Evolutionary conservation across 305 asterid species (phyloP), one percentile per base, ranked within the genome.

Genomic region (Fraxinus paxiana): DNA sequence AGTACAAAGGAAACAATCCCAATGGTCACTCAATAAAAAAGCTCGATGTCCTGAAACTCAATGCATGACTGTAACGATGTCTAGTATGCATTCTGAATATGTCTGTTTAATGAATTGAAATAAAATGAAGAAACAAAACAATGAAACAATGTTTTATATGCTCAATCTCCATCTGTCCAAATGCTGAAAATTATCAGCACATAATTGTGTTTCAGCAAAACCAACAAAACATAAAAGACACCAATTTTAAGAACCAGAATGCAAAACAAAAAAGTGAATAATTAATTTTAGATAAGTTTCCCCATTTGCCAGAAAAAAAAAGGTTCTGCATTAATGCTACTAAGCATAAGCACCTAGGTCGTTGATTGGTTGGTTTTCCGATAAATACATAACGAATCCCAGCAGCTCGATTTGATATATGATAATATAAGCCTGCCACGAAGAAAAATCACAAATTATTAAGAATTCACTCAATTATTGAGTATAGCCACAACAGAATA

Each of bases 381-480:
- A 94, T 92, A 85, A 92, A 96, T 71, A 91, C 93, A 81, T 94
- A 96, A 79, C 96, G 98, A 78, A 96, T 93, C 84, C 98, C 98
- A 54, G 98, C 90, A 31, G 95, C 93, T 35, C 99, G 94, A 84
- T 96, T 96, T 73, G 99, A 92, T 86, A 94, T 83, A 86, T 96
- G 98, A 84, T 92, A 96, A 84, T 94, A 96, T 43, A 96, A 87
- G 72, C 99, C 99, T 96, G 94, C 31, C 70, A 34, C 17, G 61
- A 48, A 82, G 81, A 85, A 67, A 84, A 61, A 77, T 35, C 46
- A 82, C 43, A 75, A 22, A 48, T 38, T 22, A 76, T 20, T 77
- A 34, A 77, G 79, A 24, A 69, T 73, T 82, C 63, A 38, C 31
- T 41, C 24, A 51, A 82, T 33, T 34, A 71, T 26, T 67, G 72